A percentile compares a stretch with the other conserved stretches of the same genome.
Evolutionary conservation across 1,284 basidiomycete genomes (phyloP).

Genomic region (Ganoderma sp.): DNA sequence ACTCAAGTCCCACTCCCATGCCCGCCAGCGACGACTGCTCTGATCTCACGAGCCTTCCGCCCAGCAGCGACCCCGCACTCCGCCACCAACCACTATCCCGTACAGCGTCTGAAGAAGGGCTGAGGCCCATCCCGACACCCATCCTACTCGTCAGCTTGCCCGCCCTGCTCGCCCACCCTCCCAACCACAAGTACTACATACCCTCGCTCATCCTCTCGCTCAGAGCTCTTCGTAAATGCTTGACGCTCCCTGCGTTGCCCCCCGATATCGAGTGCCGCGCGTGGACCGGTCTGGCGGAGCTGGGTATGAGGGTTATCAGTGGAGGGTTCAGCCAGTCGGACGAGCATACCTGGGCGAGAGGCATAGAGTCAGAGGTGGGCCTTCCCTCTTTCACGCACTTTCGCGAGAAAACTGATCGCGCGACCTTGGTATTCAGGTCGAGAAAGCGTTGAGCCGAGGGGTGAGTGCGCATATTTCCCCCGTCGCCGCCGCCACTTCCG

Average conservation of each 20-base stretch:
- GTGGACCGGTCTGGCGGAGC: conserved; percentile 69
- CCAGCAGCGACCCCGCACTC: conserved; percentile 26
- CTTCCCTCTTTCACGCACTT: not conserved
- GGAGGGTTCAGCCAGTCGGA: conserved; percentile 50
- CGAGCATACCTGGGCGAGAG: conserved; percentile 51
- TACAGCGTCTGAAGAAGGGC: conserved; percentile 5
- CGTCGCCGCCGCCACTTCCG: no score
- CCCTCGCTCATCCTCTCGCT: conserved; percentile 62
- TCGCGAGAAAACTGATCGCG: no score
- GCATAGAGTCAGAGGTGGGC: conserved; percentile 59
- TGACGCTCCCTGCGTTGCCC: conserved; percentile 55
- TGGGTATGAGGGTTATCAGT: conserved; percentile 61
- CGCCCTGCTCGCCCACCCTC: conserved; percentile 62
- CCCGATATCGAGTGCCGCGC: conserved; percentile 68
- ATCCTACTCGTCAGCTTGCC: conserved; percentile 66
- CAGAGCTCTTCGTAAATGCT: conserved; percentile 58
- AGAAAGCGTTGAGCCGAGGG: conserved; percentile 56
- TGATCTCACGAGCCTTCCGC: conserved; percentile 26
- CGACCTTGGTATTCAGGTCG: conserved; percentile 41
- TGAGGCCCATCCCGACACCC: conserved; percentile 50
- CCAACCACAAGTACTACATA: conserved; percentile 59
- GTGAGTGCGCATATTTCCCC: no score
- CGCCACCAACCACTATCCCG: not conserved
- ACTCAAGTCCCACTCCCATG: conserved; percentile 20
- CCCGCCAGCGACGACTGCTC: conserved; percentile 4